Conservation (phyloP, 441 rosid genomes). For the Populus trichocarpa region DNA sequence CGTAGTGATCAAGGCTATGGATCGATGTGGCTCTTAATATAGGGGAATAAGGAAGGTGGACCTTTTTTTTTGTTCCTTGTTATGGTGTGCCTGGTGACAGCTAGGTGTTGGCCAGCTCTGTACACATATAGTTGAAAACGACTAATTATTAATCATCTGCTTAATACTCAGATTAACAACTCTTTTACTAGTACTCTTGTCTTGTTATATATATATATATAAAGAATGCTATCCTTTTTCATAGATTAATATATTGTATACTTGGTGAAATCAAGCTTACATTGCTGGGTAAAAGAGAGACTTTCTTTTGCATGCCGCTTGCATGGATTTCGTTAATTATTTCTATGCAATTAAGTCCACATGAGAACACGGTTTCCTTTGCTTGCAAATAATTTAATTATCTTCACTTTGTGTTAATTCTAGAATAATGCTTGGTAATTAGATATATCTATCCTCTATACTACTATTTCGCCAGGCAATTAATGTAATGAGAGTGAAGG, state of each 20-base stretch:
- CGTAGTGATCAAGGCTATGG: not conserved
- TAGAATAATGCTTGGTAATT: not conserved
- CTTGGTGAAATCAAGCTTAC: not conserved
- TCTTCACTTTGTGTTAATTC: not conserved
- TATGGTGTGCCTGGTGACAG: not conserved
- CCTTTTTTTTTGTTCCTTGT: not conserved
- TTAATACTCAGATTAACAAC: no score
- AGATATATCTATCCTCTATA: no score
- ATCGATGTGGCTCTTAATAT: slow-evolving; percentile 3
- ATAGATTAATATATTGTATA: no score
- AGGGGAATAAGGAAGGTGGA: not conserved
- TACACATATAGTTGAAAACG: not conserved
- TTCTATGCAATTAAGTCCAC: slow-evolving; percentile 3
- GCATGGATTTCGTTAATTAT: not conserved
- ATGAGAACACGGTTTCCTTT: not conserved
- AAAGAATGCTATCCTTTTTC: not conserved
- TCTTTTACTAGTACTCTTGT: not conserved
- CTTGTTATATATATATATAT: no score
- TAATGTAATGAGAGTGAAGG: no score
- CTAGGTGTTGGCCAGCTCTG: not conserved
- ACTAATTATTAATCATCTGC: not conserved
- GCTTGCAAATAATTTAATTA: no score
- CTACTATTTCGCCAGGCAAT: no score
- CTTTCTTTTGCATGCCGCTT: not conserved
- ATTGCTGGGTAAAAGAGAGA: not conserved